Percentiles rank a stretch among this genome's conserved stretches.
Conservation (phyloP, 768 basidiomycete species). For the Mycena olivaceomarginata region DNA sequence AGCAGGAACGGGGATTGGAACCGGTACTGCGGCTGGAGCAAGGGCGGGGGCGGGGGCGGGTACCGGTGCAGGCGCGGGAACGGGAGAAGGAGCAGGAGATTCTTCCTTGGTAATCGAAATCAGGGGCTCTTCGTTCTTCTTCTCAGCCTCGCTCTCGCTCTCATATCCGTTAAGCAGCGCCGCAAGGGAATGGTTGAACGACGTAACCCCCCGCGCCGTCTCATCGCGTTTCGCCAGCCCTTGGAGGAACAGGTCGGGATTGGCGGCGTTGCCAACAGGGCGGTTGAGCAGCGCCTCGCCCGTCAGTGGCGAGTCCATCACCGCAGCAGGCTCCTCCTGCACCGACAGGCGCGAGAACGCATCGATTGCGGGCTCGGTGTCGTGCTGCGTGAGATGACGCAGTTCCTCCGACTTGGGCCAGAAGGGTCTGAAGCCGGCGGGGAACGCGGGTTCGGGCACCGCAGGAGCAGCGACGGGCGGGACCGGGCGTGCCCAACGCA, state of each 20-base stretch:
- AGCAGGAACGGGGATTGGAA: slow-evolving; percentile 24
- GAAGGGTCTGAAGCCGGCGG: slow-evolving; percentile 37
- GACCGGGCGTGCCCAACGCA: slow-evolving; percentile 26
- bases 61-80: not conserved
- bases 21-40: slow-evolving; percentile 16
- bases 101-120: slow-evolving; percentile 19
- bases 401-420: slow-evolving; percentile 63
- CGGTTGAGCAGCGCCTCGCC: slow-evolving; percentile 55
- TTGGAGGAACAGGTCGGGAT: not conserved
- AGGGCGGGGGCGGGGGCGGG: not conserved
- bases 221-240: not conserved
- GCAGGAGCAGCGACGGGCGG: slow-evolving; percentile 16
- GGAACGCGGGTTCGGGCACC: slow-evolving; percentile 45
- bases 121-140: slow-evolving; percentile 19
- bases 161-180: slow-evolving; percentile 56
- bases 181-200: slow-evolving; percentile 52
- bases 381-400: slow-evolving; percentile 52
- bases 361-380: slow-evolving; percentile 30
- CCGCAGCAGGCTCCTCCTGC: slow-evolving; percentile 38
- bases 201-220: slow-evolving; percentile 25
- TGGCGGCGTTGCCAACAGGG: slow-evolving; percentile 29
- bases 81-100: not conserved
- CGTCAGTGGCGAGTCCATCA: slow-evolving; percentile 53
- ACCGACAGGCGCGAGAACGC: slow-evolving; percentile 37
- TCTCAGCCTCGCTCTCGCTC: slow-evolving; percentile 37